phyloP scores from a whole-genome alignment of 345 rosid species.

The Pugionium dolabratum region DNA sequence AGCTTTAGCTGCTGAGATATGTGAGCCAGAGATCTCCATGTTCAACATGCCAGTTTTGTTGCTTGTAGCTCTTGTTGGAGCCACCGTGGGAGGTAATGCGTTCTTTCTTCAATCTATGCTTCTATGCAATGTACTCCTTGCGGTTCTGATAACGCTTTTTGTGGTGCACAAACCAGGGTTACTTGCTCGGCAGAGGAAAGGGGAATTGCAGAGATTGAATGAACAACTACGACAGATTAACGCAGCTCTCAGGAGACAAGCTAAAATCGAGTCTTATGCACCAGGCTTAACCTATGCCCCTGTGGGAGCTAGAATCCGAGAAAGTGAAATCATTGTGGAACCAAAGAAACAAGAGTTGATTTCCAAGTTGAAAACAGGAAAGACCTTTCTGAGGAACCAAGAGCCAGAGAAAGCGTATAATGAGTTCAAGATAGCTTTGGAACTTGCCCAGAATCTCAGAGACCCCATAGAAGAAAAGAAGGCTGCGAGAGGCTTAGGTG shows the following conservation, averaged over 20 bases:
- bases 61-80: constrained; percentile 78
- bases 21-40: constrained; percentile 61
- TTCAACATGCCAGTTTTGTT: constrained; percentile 76
- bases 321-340: constrained; percentile 74
- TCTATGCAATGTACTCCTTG: background rate
- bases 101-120: constrained; percentile 6
- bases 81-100: constrained; percentile 67
- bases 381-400: constrained; percentile 81
- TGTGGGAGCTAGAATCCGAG: constrained; percentile 62
- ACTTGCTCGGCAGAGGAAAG: constrained; percentile 85
- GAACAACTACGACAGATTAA: constrained; percentile 90
- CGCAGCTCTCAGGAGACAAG: constrained; percentile 89
- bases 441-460: constrained; percentile 66
- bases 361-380: constrained; percentile 70
- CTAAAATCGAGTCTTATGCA: constrained; percentile 91
- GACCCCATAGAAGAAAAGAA: constrained; percentile 87
- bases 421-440: constrained; percentile 76
- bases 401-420: constrained; percentile 69
- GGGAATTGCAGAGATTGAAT: constrained; percentile 42
- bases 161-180: constrained; percentile 54
- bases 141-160: constrained; percentile 10
- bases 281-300: constrained; percentile 91
- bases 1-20: constrained; percentile 82
- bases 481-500: constrained; percentile 96
- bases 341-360: constrained; percentile 77